Base-by-base conservation (phyloP, 2,329 filamentous ascomycete genomes). In the Rugonectria rugulosa region DNA sequence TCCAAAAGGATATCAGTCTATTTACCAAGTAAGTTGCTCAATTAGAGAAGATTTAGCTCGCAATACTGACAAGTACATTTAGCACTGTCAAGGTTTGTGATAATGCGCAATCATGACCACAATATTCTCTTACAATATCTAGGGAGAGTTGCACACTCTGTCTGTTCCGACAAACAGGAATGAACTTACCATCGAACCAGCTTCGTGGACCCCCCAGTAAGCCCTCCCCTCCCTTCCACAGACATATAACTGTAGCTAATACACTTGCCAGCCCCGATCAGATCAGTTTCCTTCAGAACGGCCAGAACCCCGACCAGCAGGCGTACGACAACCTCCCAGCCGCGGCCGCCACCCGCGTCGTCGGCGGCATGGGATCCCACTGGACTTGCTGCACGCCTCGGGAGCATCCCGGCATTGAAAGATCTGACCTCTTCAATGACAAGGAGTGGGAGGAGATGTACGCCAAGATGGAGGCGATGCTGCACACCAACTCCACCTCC, bases 361-460 rank as follows among this genome's bases (percentile, higher is more conserved):
- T 51, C 15, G 48, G 48, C 10, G 48, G 48, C 10, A 44, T 44
- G 48, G 48, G 48, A 17, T 43, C 48, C 5, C 48, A 51, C 23
- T 51, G 48, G 48, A 51, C 48, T 5, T 51, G 48, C 38, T 51
- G 48, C n/a, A 51, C 29, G 2, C 48, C 48, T 10, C 48, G 48
- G 12, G n/a, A 51, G 38, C 29, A 51, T 15, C n/a, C 27, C 3
- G 15, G 10, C 9, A 36, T 51, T 21, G 48, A 51, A 27, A 20
- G 48, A 21, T 51, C 48, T 6, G 21, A 36, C 6, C 48, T 51
- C 6, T 51, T 51, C 15, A 27, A 7, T 17, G 7, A 51, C n/a
- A 23, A 34, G 21, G 19, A 51, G 15, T 51, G 48, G 38, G 38
- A 51, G 14, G n/a, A 26, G 2, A 14, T 51, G 20, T 51, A 51